phyloP scores from a whole-genome alignment of 2,329 filamentous ascomycete species.

The Pseudogymnoascus sp. region DNA sequence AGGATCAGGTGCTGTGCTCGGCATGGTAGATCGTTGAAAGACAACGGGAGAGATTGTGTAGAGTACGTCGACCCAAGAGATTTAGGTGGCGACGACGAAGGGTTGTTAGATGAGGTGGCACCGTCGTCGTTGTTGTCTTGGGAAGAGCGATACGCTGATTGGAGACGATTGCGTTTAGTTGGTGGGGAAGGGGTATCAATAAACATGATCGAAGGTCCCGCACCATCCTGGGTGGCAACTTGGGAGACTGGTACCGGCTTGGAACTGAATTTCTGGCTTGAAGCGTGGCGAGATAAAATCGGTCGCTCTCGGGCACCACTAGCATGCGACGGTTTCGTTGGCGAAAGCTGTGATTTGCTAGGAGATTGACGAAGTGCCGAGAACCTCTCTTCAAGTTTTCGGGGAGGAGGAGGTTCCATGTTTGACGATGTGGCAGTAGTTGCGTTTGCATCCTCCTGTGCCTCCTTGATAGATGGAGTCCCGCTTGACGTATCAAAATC shows the following conservation, averaged over 20 bases:
- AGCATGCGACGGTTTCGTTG: background rate
- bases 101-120: constrained; percentile 27
- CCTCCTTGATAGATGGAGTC: background rate
- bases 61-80: constrained; percentile 40
- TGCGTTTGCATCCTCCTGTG: background rate
- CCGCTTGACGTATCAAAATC: background rate
- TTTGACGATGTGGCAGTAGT: background rate
- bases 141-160: constrained; percentile 22
- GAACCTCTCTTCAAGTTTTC: constrained; percentile 1
- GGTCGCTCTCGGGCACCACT: constrained; percentile 32
- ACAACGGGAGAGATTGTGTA: constrained; percentile 59
- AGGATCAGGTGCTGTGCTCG: constrained; percentile 79
- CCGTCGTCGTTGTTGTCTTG: constrained; percentile 13
- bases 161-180: constrained; percentile 17
- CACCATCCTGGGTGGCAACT: constrained; percentile 56
- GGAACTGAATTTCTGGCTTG: constrained; percentile 61
- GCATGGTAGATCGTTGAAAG: constrained; percentile 80
- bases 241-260: constrained; percentile 64
- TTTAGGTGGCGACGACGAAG: constrained; percentile 8
- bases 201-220: constrained; percentile 70
- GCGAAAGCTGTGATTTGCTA: constrained; percentile 2
- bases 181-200: constrained; percentile 38
- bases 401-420: background rate
- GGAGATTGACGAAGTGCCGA: background rate
- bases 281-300: constrained; percentile 46